Percentiles rank a stretch among this genome's conserved stretches.
Evolutionary conservation across 169 alveolate genomes (phyloP).

Genomic region (Besnoitia besnoiti): DNA sequence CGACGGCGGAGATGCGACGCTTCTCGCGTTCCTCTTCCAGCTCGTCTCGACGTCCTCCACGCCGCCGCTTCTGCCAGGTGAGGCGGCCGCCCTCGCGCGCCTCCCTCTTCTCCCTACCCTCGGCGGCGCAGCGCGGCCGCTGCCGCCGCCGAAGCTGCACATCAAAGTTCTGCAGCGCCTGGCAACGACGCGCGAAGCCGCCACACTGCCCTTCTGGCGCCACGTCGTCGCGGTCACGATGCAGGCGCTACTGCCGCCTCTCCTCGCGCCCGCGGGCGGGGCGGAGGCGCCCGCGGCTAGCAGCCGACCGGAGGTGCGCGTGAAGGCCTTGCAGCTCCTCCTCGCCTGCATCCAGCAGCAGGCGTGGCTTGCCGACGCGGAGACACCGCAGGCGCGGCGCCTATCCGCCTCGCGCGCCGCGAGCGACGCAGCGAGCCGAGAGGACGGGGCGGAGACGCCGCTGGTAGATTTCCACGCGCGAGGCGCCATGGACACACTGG

Average conservation of each 20-base stretch:
- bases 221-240: neutral
- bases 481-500: neutral
- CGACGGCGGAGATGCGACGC: neutral
- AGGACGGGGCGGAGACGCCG: neutral
- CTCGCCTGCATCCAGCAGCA: constrained; percentile 26
- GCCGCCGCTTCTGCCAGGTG: neutral
- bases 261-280: neutral
- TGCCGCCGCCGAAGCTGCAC: constrained; percentile 5
- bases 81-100: neutral
- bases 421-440: neutral
- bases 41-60: neutral
- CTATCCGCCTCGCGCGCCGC: neutral
- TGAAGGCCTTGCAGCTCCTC: neutral
- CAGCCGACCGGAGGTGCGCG: neutral
- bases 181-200: neutral
- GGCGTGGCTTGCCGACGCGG: neutral
- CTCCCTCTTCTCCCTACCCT: neutral
- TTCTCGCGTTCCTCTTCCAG: neutral
- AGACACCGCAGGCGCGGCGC: neutral
- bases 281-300: neutral
- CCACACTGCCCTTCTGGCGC: neutral
- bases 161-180: neutral
- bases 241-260: neutral
- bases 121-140: neutral
- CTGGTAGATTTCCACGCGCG: neutral